phyloP scores from a whole-genome alignment of 306 rosid genomes.

The Trifolium fragiferum region DNA sequence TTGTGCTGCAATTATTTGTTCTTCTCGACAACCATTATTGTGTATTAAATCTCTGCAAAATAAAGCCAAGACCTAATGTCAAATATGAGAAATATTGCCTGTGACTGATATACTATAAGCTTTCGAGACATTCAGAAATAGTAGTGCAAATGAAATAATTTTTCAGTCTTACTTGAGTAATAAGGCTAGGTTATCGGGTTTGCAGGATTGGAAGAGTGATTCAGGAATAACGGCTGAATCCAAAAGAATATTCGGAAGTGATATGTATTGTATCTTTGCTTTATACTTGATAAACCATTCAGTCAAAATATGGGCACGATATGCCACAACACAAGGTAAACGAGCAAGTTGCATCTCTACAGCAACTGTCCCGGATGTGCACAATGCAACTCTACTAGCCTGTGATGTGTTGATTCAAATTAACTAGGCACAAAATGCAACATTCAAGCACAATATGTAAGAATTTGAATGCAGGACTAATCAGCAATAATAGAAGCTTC shows the following conservation, averaged over 20 bases:
- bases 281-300: constrained; percentile 71
- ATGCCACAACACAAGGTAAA: constrained; percentile 80
- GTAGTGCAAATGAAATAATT: not conserved
- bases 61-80: constrained; percentile 24
- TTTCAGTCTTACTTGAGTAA: constrained; percentile 55
- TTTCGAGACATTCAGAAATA: constrained; percentile 15
- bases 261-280: constrained; percentile 71
- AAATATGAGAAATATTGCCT: not conserved
- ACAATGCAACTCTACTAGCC: constrained; percentile 88
- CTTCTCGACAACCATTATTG: constrained; percentile 50
- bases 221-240: constrained; percentile 77
- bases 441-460: constrained; percentile 31
- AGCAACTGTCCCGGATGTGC: constrained; percentile 90
- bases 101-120: constrained; percentile 14
- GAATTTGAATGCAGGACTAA: not conserved
- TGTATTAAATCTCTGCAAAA: constrained; percentile 62
- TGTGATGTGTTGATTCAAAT: constrained; percentile 48
- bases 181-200: constrained; percentile 58
- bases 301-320: constrained; percentile 85
- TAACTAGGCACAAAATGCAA: constrained; percentile 20
- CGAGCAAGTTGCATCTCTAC: constrained; percentile 87
- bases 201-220: constrained; percentile 75
- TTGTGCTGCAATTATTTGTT: constrained; percentile 69
- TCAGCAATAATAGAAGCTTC: not conserved
- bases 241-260: constrained; percentile 88